These are phyloP conservation scores for Hippophae tibetana DNA, from an alignment of 306 rosid genomes.

Conservation along the genomic window DNA sequence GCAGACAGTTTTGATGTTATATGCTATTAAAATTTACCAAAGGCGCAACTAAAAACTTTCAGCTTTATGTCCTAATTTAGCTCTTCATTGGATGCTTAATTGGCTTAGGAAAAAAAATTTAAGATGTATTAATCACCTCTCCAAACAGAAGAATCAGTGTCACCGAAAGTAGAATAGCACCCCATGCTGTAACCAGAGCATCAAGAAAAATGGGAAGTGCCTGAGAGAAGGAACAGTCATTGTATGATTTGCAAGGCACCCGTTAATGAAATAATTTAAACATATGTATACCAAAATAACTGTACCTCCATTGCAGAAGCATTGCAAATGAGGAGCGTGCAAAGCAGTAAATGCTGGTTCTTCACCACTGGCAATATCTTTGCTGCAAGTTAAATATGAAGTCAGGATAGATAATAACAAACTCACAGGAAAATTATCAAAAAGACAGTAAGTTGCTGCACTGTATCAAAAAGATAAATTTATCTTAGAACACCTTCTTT, in stretches of 20 bases:
- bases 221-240: conserved; percentile 30
- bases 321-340: conserved; percentile 83
- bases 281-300: conserved; percentile 1
- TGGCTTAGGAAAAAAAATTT: conserved; percentile 4
- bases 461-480: no score
- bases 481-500: no score
- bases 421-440: background rate
- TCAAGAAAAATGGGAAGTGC: conserved; percentile 94
- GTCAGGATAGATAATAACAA: no score
- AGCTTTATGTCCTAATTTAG: background rate
- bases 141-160: conserved; percentile 93
- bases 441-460: background rate
- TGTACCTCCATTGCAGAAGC: conserved; percentile 96
- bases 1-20: background rate
- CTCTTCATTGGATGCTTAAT: background rate
- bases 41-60: conserved; percentile 7
- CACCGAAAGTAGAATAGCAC: conserved; percentile 75
- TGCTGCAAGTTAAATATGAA: conserved; percentile 27
- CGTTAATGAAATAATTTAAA: background rate
- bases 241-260: conserved; percentile 5
- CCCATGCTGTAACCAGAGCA: conserved; percentile 57
- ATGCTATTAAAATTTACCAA: conserved; percentile 4
- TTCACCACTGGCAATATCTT: conserved; percentile 91
- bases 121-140: conserved; percentile 48
- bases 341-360: conserved; percentile 78